phyloP scores from a whole-genome alignment of 2,329 filamentous ascomycete genomes.

The Trichoderma cornu-damae region DNA sequence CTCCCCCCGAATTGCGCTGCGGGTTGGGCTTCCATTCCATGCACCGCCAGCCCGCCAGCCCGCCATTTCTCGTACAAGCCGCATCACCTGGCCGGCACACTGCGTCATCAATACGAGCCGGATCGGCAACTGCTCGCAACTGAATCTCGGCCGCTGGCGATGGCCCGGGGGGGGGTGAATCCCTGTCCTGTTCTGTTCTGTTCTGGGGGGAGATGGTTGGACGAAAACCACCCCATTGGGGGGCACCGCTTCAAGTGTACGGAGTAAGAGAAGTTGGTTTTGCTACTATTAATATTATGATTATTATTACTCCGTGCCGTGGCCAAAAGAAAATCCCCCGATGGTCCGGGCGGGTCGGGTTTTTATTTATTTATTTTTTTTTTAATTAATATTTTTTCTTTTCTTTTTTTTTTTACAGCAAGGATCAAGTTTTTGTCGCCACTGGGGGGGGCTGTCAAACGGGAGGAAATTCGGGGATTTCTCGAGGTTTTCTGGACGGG shows the following conservation, averaged over 20 bases:
- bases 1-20: background rate
- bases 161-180: constrained; percentile 8
- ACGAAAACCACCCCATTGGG: too few species aligned
- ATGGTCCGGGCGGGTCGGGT: background rate
- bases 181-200: too few species aligned
- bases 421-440: background rate
- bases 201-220: constrained; percentile 6
- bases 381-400: too few species aligned
- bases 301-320: too few species aligned
- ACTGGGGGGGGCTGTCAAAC: too few species aligned
- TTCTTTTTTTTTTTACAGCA: background rate
- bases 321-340: constrained; percentile 4
- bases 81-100: constrained; percentile 15
- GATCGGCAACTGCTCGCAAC: constrained; percentile 11
- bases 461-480: too few species aligned
- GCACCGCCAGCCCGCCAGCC: background rate
- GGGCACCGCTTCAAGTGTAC: too few species aligned
- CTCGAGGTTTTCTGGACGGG: background rate
- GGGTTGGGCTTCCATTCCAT: background rate
- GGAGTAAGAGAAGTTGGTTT: too few species aligned
- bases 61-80: constrained; percentile 11
- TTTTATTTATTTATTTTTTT: too few species aligned
- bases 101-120: constrained; percentile 19
- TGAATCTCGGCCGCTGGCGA: constrained; percentile 16
- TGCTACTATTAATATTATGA: too few species aligned